Conservation (phyloP, 768 basidiomycete species). For the Dentipellis fragilis region DNA sequence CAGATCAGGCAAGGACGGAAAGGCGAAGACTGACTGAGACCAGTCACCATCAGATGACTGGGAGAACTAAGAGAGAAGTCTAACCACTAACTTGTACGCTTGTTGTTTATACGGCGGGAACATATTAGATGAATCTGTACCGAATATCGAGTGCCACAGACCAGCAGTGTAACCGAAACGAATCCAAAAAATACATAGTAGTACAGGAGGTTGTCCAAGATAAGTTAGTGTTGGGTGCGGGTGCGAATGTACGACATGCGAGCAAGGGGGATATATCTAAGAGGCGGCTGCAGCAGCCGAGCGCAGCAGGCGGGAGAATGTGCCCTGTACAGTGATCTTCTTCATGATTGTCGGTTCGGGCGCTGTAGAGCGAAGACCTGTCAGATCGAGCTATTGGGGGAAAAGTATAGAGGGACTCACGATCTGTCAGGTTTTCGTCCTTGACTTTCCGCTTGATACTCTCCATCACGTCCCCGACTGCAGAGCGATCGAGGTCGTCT, state of each 20-base stretch:
- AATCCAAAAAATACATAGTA: not conserved
- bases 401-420: conserved; percentile 34
- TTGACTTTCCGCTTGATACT: conserved; percentile 87
- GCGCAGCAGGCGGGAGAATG: conserved; percentile 68
- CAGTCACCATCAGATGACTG: too few species aligned
- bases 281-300: conserved; percentile 9
- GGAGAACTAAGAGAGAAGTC: too few species aligned
- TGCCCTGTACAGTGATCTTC: conserved; percentile 68
- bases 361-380: conserved; percentile 32
- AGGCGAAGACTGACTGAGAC: conserved; percentile 10
- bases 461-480: conserved; percentile 87
- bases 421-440: conserved; percentile 76
- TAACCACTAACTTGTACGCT: too few species aligned
- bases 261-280: not conserved
- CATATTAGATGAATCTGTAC: too few species aligned
- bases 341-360: conserved; percentile 86
- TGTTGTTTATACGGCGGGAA: too few species aligned
- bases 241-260: not conserved
- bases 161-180: not conserved
- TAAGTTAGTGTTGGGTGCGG: not conserved
- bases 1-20: conserved; percentile 29
- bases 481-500: conserved; percentile 84
- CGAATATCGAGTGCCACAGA: too few species aligned
- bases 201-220: not conserved
- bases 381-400: conserved; percentile 1